These are phyloP conservation scores for Suhomyces terraborum DNA, from an alignment of 1,139 yeast species.

Conservation along the genomic window DNA sequence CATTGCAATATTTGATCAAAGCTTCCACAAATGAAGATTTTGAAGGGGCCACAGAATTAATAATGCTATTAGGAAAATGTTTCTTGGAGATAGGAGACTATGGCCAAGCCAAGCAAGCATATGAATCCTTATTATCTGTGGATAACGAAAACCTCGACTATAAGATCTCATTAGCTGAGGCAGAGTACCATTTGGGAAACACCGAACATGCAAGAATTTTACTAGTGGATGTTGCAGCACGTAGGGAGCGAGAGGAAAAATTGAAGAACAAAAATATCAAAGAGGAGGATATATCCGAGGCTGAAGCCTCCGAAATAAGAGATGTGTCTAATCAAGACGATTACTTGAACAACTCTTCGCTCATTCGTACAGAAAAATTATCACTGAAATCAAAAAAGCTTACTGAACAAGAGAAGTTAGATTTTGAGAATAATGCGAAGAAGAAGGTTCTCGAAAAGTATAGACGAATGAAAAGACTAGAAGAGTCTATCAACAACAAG, in stretches of 20 bases:
- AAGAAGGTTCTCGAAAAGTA: slow-evolving; percentile 66
- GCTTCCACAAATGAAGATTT: slow-evolving; percentile 52
- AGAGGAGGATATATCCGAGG: slow-evolving; percentile 13
- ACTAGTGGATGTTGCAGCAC: slow-evolving; percentile 52
- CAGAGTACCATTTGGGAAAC: slow-evolving; percentile 71
- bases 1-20: slow-evolving; percentile 63
- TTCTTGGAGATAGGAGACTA: slow-evolving; percentile 71
- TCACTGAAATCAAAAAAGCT: slow-evolving; percentile 32
- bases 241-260: slow-evolving; percentile 22
- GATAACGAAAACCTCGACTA: slow-evolving; percentile 72
- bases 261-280: slow-evolving; percentile 15
- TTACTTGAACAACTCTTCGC: slow-evolving; percentile 18
- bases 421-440: slow-evolving; percentile 60
- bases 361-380: slow-evolving; percentile 29
- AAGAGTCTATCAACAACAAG: slow-evolving; percentile 47
- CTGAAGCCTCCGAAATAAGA: slow-evolving; percentile 6
- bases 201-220: slow-evolving; percentile 60
- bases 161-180: slow-evolving; percentile 79
- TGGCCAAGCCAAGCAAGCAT: slow-evolving; percentile 68
- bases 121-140: slow-evolving; percentile 53
- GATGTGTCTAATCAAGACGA: slow-evolving; percentile 7
- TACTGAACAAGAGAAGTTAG: slow-evolving; percentile 57
- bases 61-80: slow-evolving; percentile 73
- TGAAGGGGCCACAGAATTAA: slow-evolving; percentile 50
- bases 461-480: slow-evolving; percentile 59